Evolutionary conservation across 1,139 yeast species (phyloP).

Genomic region (Debaryomyces singareniensis): DNA sequence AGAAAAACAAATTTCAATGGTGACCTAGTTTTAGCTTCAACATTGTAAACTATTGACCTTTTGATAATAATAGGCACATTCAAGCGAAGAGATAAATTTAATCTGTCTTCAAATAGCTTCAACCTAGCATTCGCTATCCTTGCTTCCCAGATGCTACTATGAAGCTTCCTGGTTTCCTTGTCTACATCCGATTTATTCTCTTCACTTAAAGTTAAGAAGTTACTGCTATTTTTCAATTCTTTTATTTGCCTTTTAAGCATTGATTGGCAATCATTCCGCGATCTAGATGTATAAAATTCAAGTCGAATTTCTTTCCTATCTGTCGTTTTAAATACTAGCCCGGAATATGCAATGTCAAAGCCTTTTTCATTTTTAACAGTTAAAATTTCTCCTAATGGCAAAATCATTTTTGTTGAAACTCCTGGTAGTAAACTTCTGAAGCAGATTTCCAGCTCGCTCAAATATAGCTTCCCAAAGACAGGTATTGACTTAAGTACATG

Average conservation of each 20-base stretch:
- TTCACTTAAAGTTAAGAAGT: neutral
- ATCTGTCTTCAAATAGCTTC: constrained; percentile 55
- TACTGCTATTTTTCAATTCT: neutral
- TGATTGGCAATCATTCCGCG: constrained; percentile 69
- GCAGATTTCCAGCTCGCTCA: constrained; percentile 63
- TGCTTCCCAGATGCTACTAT: constrained; percentile 12
- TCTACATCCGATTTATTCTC: constrained; percentile 2
- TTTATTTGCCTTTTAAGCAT: constrained; percentile 43
- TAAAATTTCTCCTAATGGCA: constrained; percentile 71
- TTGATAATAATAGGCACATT: constrained; percentile 63
- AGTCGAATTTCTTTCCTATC: constrained; percentile 74
- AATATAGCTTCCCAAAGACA: constrained; percentile 72
- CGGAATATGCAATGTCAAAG: constrained; percentile 43
- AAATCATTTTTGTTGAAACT: constrained; percentile 70
- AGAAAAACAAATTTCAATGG: constrained; percentile 60
- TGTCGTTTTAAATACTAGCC: constrained; percentile 58
- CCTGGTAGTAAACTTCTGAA: constrained; percentile 81
- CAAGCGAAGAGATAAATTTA: constrained; percentile 52
- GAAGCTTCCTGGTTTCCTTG: neutral
- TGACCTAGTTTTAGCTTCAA: constrained; percentile 46
- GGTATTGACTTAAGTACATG: constrained; percentile 71
- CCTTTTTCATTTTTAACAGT: constrained; percentile 62
- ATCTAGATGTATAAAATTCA: constrained; percentile 61
- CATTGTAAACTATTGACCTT: constrained; percentile 52
- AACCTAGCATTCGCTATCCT: constrained; percentile 45